Percentiles rank a stretch among this genome's conserved stretches.
phyloP scores from a whole-genome alignment of 2,329 filamentous ascomycete species.

The Elsinoe fawcettii region DNA sequence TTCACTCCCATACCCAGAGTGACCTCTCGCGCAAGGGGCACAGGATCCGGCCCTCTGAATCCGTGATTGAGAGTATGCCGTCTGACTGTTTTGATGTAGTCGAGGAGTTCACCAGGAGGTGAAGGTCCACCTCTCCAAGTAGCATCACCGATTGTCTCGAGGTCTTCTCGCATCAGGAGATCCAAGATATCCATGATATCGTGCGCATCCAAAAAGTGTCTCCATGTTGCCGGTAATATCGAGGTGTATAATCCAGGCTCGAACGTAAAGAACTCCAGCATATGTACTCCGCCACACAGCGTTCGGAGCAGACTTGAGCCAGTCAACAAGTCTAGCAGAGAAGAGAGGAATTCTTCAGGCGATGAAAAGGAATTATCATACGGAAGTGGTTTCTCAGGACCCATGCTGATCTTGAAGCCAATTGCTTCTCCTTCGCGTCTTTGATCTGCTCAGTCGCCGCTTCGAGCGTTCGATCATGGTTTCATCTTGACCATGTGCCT shows the following conservation, averaged over 20 bases:
- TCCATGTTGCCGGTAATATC: conserved; percentile 73
- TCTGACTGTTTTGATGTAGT: conserved; percentile 66
- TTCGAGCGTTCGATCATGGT: not conserved
- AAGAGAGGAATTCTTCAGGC: conserved; percentile 69
- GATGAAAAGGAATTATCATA: conserved; percentile 58
- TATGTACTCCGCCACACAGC: conserved; percentile 93
- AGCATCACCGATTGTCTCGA: conserved; percentile 39
- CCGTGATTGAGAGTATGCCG: conserved; percentile 59
- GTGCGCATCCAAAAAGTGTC: conserved; percentile 62
- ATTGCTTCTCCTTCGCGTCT: conserved; percentile 2
- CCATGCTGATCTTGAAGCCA: conserved; percentile 31
- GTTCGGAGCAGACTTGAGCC: conserved; percentile 71
- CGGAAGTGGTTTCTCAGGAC: conserved; percentile 52
- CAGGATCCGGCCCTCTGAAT: conserved; percentile 43
- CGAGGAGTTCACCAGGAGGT: conserved; percentile 52
- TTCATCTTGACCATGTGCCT: not conserved
- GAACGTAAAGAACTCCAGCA: conserved; percentile 89
- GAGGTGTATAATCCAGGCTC: conserved; percentile 74
- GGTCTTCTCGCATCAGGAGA: conserved; percentile 69
- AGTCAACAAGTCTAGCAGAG: conserved; percentile 67
- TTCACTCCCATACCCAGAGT: conserved; percentile 92
- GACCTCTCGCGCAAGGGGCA: conserved; percentile 60
- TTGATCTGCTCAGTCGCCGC: not conserved
- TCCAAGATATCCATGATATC: conserved; percentile 71
- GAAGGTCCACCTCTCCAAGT: conserved; percentile 37